These are phyloP conservation scores for Debaryomyces psychrophilus DNA, from an alignment of 1,139 yeast genomes.

Conservation along the genomic window DNA sequence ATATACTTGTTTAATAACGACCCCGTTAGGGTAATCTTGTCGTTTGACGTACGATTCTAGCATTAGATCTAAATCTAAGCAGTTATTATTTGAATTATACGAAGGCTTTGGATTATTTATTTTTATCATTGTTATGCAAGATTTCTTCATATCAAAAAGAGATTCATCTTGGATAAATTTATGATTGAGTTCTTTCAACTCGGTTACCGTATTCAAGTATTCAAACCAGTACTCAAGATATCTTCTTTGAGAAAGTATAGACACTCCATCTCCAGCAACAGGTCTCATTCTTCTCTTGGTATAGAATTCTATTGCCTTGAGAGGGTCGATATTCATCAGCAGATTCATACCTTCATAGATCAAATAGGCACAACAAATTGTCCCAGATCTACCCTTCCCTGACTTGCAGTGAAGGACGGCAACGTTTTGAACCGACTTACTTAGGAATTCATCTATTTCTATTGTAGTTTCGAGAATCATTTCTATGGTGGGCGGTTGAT, in stretches of 20 bases:
- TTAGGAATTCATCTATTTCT: conserved; percentile 50
- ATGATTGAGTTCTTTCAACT: conserved; percentile 4
- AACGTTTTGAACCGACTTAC: conserved; percentile 37
- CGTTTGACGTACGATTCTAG: conserved; percentile 12
- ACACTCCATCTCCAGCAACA: conserved; percentile 66
- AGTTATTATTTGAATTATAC: not conserved
- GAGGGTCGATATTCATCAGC: conserved; percentile 24
- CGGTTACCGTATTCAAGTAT: conserved; percentile 23
- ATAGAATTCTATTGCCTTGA: conserved; percentile 55
- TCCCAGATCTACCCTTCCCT: conserved; percentile 92
- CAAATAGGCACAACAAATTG: conserved; percentile 70
- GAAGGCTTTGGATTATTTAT: conserved; percentile 6
- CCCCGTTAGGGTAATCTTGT: conserved; percentile 10
- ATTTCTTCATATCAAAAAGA: conserved; percentile 5
- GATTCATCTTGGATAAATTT: conserved; percentile 2
- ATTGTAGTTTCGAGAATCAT: conserved; percentile 47
- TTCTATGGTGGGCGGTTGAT: conserved; percentile 69
- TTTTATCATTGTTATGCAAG: conserved; percentile 11
- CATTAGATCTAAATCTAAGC: conserved; percentile 7
- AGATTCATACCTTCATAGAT: conserved; percentile 40
- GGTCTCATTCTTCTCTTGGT: conserved; percentile 60
- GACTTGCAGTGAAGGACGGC: conserved; percentile 87
- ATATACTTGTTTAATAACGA: conserved; percentile 6
- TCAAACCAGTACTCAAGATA: conserved; percentile 63
- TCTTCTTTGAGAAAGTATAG: conserved; percentile 69